Base-by-base conservation (phyloP, 139 green algal species). In the Marvania coccoides region DNA sequence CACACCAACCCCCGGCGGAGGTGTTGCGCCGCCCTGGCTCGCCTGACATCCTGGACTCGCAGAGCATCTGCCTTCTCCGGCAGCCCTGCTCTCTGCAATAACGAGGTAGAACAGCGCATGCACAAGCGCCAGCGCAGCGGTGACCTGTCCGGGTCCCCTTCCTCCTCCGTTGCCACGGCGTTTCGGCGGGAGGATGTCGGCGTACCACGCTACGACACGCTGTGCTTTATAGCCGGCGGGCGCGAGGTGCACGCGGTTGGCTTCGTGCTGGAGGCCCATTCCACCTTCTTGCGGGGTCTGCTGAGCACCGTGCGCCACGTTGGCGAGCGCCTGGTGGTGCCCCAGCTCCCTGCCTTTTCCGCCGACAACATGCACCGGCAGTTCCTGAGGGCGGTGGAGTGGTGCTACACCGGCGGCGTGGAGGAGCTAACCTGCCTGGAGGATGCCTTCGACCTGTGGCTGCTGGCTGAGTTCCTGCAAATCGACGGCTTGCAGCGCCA, bases 391-490 rank as follows among this genome's bases (percentile, higher is more conserved):
- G 39, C 54, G 10, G n/a, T 69, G 24, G 56, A 73, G 1, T 67
- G 23, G 23, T 56, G 36, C 39, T 63, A 73, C 35, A 67, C 56
- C 7, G 56, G 66, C 5, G 14, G 40, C 3, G 23, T 68, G 23
- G 5, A 60, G 39, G 36, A 45, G 14, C 13, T 61, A 3, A 29
- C 54, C n/a, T 26, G 29, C 29, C 61, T 56, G 7, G 39, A 35
- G 12, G 38, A 24, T 23, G 54, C 54, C 19, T 24, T 58, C 15
- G 40, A 67, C 14, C 55, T 63, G 6, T 73, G 66, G 66, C 19
- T 47, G 35, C 45, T 73, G 10, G 66, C 66, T 8, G 66, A 68
- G 42, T 73, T 37, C 45, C 45, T 73, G 7, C 31, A 67, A 13
- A 67, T 67, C 9, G 56, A 71, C 59, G 47, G 12, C 7, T 30